Evolutionary conservation across 441 rosid genomes (phyloP).

Genomic region (Jatropha podagrica): DNA sequence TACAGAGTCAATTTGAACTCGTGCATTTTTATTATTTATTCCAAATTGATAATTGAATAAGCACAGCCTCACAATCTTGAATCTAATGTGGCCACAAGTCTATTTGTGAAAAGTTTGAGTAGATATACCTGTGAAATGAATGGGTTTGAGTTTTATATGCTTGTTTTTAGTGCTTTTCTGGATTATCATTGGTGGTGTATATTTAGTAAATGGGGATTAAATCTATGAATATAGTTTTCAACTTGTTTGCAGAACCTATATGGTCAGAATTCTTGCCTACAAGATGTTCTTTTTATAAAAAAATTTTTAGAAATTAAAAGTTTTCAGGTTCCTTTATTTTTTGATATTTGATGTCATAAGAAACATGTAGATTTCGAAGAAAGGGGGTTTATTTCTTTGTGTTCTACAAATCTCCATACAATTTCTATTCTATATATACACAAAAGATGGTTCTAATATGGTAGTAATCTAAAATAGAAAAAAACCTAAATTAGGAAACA

Average conservation of each 20-base stretch:
- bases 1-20: neutral
- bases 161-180: neutral
- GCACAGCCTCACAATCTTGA: neutral
- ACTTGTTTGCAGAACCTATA: neutral
- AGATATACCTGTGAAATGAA: neutral
- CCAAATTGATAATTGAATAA: neutral
- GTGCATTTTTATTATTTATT: neutral
- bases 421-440: no score
- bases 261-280: neutral
- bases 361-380: neutral
- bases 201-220: neutral
- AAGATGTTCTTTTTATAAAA: neutral
- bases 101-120: neutral
- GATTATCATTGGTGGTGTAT: neutral
- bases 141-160: neutral
- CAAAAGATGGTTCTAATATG: no score
- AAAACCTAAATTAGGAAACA: no score
- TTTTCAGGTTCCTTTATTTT: neutral
- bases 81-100: neutral
- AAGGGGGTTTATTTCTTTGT: no score
- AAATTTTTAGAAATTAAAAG: neutral
- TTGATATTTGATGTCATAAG: neutral
- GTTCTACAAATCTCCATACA: no score
- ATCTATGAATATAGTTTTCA: neutral
- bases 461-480: no score